Evolutionary conservation across 2,329 filamentous ascomycete species (phyloP), one percentile per base, ranked within the genome.

Genomic region (Thielaviopsis ethacetica): DNA sequence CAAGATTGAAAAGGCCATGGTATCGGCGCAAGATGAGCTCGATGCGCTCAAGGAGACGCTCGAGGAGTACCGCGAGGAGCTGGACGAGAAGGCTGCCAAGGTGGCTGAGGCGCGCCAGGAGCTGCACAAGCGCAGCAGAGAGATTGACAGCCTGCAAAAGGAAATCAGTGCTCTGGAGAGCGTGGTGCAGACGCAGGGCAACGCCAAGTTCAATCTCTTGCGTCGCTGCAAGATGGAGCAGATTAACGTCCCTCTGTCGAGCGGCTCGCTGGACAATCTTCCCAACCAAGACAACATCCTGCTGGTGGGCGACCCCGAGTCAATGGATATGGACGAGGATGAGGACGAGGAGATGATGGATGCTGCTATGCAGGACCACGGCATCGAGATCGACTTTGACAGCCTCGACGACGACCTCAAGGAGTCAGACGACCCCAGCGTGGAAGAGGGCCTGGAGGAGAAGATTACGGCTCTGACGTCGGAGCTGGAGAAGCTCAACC

Each of bases 211-310:
- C 68, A 84, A 84, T 52, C 74, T 95, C 53, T 79, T 98, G 57
- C 83, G 90, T 67, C 83, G 88, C 62, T 97, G 91, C 75, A 91
- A 94, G 68, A 82, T 98, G 53, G 91, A 97, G 68, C 91, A 96
- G 67, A 88, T 97, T 64, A 83, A 86, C 63, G 79, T 98, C 61
- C 93, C 93, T 1, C 77, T 98, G 22, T 74, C 78, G 1, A 75
- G 83, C 59, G 84, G 84, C 24, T 95, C 89, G 2, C 76, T 98
- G 24, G 89, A 95, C 65, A 81, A 85, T 63, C 77, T 98, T 56
- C 93, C 93, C 2, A 89, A 94, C 65, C 88, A 94, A 67, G 90
- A 95, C 65, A 80, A 84, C 62, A 55, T 62, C 44, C 73, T 94
- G 50, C 75, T 88, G 51, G 83, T 85, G 61, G 80, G 82, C 59